phyloP scores from a whole-genome alignment of 176 grass and related monocot species.

The Lolium multiflorum region DNA sequence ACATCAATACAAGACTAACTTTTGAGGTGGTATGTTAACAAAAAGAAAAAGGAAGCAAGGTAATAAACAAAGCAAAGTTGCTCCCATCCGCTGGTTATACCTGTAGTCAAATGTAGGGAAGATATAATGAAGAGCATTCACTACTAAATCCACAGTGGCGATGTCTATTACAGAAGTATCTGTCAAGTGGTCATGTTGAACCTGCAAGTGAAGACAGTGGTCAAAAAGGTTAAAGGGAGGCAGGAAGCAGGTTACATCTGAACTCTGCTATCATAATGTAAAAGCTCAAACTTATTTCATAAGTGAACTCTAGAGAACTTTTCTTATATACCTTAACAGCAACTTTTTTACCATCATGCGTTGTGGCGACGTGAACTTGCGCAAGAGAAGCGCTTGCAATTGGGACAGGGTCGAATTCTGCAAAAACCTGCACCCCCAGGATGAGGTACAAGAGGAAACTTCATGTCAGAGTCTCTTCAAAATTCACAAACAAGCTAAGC shows the following conservation, averaged over 20 bases:
- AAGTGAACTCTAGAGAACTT: slow-evolving; percentile 10
- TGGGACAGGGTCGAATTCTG: slow-evolving; percentile 92
- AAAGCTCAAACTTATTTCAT: background rate
- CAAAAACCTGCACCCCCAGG: slow-evolving; percentile 64
- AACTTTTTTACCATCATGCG: slow-evolving; percentile 85
- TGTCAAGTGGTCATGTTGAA: slow-evolving; percentile 81
- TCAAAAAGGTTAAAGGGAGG: background rate
- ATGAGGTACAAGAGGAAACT: background rate
- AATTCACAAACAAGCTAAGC: background rate
- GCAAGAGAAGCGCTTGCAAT: slow-evolving; percentile 95
- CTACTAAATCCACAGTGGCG: slow-evolving; percentile 83
- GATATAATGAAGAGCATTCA: slow-evolving; percentile 77
- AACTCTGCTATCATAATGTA: background rate
- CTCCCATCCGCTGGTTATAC: slow-evolving; percentile 40
- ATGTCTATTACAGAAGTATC: slow-evolving; percentile 89
- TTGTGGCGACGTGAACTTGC: slow-evolving; percentile 95
- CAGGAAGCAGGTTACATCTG: slow-evolving; percentile 4
- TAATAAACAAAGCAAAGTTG: slow-evolving; percentile 25
- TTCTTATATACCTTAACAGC: slow-evolving; percentile 77
- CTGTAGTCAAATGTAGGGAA: slow-evolving; percentile 98
- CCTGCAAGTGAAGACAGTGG: slow-evolving; percentile 55
- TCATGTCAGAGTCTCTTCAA: slow-evolving; percentile 23
- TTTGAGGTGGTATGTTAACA: background rate
- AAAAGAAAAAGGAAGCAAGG: background rate
- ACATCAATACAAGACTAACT: background rate